These are phyloP conservation scores for Porcisia hertigi DNA, from an alignment of 208 protist species.

Conservation along the genomic window DNA sequence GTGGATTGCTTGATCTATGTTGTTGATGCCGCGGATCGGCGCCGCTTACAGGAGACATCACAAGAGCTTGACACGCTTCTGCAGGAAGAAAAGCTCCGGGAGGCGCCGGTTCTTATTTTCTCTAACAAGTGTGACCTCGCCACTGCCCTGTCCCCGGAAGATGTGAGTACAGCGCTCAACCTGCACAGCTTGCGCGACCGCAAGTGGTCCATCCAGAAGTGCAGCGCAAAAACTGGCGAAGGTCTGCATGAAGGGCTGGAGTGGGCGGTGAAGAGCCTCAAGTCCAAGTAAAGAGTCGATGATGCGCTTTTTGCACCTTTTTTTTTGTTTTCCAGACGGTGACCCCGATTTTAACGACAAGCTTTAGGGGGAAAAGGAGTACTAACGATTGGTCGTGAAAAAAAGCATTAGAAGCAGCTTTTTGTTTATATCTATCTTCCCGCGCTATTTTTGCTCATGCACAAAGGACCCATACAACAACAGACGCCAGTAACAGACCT, in stretches of 20 bases:
- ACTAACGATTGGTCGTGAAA: not conserved
- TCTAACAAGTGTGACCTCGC: slow-evolving; percentile 98
- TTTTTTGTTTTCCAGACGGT: slow-evolving; percentile 12
- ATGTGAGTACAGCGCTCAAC: slow-evolving; percentile 85
- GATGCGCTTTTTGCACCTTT: slow-evolving; percentile 21
- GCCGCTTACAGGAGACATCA: slow-evolving; percentile 94
- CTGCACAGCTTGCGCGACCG: slow-evolving; percentile 88
- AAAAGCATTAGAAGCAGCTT: slow-evolving; percentile 11
- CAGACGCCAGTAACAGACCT: not conserved
- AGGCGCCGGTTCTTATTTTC: slow-evolving; percentile 95
- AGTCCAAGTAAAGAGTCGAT: slow-evolving; percentile 25
- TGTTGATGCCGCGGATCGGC: slow-evolving; percentile 94
- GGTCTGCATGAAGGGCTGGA: slow-evolving; percentile 88
- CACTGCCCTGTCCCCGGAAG: slow-evolving; percentile 80
- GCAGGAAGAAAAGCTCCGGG: slow-evolving; percentile 94
- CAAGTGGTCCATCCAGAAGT: slow-evolving; percentile 92
- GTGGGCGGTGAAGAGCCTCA: slow-evolving; percentile 89
- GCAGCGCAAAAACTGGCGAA: slow-evolving; percentile 91
- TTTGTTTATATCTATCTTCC: slow-evolving; percentile 10
- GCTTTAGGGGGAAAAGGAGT: not conserved
- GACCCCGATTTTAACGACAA: not conserved
- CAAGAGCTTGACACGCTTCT: slow-evolving; percentile 93
- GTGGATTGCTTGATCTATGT: slow-evolving; percentile 97
- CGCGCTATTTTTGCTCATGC: slow-evolving; percentile 14
- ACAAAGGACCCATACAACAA: slow-evolving; percentile 2